phyloP scores from a whole-genome alignment of 352 stramenopile species.

The Aphanomyces astaci region DNA sequence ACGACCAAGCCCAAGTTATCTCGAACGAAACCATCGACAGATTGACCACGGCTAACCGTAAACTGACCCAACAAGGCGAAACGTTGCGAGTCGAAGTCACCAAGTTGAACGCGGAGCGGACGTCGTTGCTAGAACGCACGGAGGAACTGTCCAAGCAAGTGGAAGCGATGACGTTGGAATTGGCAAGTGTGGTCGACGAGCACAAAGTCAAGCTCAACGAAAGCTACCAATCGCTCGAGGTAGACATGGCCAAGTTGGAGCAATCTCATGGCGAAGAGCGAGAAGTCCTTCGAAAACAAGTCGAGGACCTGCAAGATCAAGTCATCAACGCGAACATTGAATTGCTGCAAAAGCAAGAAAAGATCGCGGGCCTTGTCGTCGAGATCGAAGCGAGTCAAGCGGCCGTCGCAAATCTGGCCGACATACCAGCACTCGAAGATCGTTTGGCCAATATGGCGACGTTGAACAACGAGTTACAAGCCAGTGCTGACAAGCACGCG shows the following conservation, averaged over 20 bases:
- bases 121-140: not conserved
- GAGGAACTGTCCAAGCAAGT: not conserved
- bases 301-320: slow-evolving; percentile 1
- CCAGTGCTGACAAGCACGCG: not conserved
- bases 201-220: not conserved
- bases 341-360: not conserved
- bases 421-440: not conserved
- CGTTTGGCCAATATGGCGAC: no score
- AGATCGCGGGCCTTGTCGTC: not conserved
- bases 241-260: not conserved
- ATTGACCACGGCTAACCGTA: not conserved
- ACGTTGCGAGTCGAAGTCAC: not conserved
- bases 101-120: not conserved
- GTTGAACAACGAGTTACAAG: not conserved
- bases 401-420: not conserved
- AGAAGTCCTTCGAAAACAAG: not conserved
- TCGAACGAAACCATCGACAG: not conserved
- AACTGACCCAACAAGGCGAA: not conserved
- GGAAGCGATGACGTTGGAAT: not conserved
- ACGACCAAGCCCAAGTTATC: no score
- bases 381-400: not conserved
- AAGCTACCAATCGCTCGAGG: not conserved
- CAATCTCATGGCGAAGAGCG: not conserved
- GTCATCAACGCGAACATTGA: not conserved
- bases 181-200: not conserved